These are phyloP conservation scores for Cutaneotrichosporon daszewskae DNA, from an alignment of 1,284 basidiomycete genomes.

Conservation along the genomic window DNA sequence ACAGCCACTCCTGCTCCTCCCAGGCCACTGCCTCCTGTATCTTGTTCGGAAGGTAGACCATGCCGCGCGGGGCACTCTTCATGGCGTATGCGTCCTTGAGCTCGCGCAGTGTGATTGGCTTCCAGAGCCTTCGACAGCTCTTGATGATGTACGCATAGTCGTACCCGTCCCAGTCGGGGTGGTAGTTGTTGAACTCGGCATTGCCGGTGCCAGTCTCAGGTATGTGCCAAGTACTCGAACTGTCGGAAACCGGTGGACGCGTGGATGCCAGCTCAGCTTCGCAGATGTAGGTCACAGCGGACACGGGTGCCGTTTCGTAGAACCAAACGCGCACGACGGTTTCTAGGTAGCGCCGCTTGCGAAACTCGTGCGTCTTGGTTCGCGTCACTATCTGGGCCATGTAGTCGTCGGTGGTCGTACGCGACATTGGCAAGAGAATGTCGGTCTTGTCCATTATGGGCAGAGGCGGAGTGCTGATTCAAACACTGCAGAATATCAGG, in stretches of 20 bases:
- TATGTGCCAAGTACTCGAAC: no score
- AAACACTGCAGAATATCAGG: no score
- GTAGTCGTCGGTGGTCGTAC: constrained; percentile 18
- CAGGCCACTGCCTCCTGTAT: constrained; percentile 9
- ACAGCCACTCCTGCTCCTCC: constrained; percentile 18
- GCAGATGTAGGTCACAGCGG: constrained; percentile 22
- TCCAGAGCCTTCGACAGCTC: constrained; percentile 11
- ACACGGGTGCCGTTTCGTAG: constrained; percentile 19
- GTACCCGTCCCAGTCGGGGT: constrained; percentile 15
- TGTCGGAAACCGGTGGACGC: no score
- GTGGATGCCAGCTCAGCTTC: constrained; percentile 5
- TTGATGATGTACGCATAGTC: constrained; percentile 20
- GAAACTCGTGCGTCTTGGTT: constrained; percentile 20
- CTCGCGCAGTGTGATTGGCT: constrained; percentile 7
- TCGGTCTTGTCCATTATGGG: constrained; percentile 12
- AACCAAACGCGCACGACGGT: constrained; percentile 20
- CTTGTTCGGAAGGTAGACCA: constrained; percentile 20
- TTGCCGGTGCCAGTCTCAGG: constrained; percentile 14
- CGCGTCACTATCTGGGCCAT: constrained; percentile 17
- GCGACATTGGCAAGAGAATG: constrained; percentile 20
- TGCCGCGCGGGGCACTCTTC: constrained; percentile 17
- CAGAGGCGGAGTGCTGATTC: no score
- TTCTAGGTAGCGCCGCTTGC: constrained; percentile 14
- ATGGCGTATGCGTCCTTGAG: constrained; percentile 16
- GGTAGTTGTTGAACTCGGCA: constrained; percentile 14